Evolutionary conservation across 352 stramenopile genomes (phyloP), one percentile per base, ranked within the genome.

Genomic region (Pythium aristosporum): DNA sequence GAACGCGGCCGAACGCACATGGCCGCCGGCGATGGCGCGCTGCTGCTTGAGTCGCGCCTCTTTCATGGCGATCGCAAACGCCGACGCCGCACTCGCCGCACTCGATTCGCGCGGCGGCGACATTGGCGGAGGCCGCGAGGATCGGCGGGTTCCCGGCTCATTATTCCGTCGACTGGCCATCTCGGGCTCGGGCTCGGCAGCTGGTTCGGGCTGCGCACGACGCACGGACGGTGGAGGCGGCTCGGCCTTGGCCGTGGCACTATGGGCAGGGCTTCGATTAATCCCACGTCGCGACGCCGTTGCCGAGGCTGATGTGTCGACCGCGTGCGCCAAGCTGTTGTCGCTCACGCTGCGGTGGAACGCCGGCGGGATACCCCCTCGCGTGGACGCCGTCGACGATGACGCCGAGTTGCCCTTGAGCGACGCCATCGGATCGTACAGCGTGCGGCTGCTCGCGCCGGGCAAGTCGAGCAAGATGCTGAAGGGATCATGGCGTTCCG

Each of bases 1-100:
- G 50, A 48, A 60, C 50, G 60, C 23, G 12, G 30, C 16, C 16
- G 13, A 12, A 3, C 56, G 57, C 20, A 52, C 54, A 3, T 47
- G 37, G 3, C 58, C 58, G 20, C 66, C 60, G 9, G 60, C 41
- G 61, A 73, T 73, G 9, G 66, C 66, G 28, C 66, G 66, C 42
- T 91, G 82, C 18, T 82, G 80, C 54, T 89, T 89, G 25, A 91
- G 62, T 41, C 82, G 77, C 37, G 82, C 80, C 62, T 91, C 78
- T 62, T 91, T 91, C 82, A 91, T 91, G 13, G 82, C 82, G 10
- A 91, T 65, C 32, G 82, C 82, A 68, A 91, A 91, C 11, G 82
- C 82, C 2, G 78, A 89, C 28, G 80, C 80, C 13, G 82, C 80
- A 10, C 76, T 73, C 20, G 71, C 77, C 36, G 79, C 79, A 0